Evolutionary conservation across 164 flowering plant genomes (phyloP).

Genomic region (Magnolia sinica): DNA sequence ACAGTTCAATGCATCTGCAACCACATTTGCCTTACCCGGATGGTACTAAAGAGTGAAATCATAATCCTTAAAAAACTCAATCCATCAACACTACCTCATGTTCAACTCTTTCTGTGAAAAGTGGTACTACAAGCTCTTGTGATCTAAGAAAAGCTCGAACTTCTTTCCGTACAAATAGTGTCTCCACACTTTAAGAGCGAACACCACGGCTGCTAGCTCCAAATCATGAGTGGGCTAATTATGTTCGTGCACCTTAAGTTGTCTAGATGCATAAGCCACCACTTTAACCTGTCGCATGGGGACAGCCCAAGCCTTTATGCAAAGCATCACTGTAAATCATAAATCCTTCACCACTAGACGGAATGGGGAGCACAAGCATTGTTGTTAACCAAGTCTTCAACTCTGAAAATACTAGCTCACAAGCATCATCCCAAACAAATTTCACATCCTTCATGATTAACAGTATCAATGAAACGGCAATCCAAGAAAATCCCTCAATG

Average conservation of each 20-base stretch:
- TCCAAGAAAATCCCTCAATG: no score
- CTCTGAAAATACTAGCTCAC: no score
- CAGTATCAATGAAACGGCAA: no score
- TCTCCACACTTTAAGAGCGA: neutral
- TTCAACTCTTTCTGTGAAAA: neutral
- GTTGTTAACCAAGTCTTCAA: no score
- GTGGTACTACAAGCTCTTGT: neutral
- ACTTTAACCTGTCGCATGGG: neutral
- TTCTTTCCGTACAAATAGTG: neutral
- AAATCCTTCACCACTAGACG: no score
- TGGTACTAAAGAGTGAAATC: neutral
- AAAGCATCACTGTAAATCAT: neutral
- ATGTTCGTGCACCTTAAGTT: neutral
- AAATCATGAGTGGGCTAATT: neutral
- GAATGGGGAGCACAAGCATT: no score
- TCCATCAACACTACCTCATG: neutral
- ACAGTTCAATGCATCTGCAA: neutral
- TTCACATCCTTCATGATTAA: no score
- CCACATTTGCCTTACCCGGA: neutral
- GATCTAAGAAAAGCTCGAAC: neutral
- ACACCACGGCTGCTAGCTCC: no score
- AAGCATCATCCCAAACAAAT: no score
- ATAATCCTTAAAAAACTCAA: neutral
- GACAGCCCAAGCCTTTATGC: neutral
- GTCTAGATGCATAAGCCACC: neutral